Conservation (phyloP, 148 eudicot species). For the Vaccinium vitisidaea region DNA sequence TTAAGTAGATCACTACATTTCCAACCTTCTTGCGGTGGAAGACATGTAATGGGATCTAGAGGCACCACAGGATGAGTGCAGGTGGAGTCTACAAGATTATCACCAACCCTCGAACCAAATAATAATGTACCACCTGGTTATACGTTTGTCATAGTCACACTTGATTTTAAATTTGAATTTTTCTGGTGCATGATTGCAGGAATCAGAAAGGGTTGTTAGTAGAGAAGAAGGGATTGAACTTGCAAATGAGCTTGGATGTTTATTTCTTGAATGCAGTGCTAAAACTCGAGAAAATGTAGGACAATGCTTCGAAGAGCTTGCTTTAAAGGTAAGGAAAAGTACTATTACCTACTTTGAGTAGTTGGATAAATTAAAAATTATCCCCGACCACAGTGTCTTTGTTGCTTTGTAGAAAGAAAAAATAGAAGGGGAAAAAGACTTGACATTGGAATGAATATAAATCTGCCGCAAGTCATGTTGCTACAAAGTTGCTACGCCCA, state of each 20-base stretch:
- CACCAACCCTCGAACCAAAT: neutral
- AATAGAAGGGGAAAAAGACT: neutral
- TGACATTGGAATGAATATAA: neutral
- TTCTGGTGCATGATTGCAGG: conserved; percentile 39
- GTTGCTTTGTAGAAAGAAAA: neutral
- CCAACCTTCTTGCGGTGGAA: neutral
- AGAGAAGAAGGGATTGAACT: conserved; percentile 89
- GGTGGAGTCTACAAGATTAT: neutral
- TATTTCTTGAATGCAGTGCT: conserved; percentile 92
- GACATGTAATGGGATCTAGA: neutral
- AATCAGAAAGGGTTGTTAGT: conserved; percentile 80
- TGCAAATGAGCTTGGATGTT: conserved; percentile 76
- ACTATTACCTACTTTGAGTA: neutral
- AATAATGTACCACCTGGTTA: neutral
- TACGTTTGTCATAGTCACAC: too few species aligned
- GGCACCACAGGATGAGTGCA: neutral
- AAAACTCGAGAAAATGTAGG: conserved; percentile 88
- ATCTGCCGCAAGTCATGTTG: neutral
- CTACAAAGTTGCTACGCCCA: neutral
- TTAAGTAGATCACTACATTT: neutral
- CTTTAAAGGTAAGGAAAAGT: conserved; percentile 60
- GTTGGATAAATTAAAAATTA: neutral
- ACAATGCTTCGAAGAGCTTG: conserved; percentile 87
- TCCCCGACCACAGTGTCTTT: neutral
- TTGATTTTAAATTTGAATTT: neutral